Base-by-base conservation (phyloP, 2,329 filamentous ascomycete genomes). In the Clonostachys rhizophaga region DNA sequence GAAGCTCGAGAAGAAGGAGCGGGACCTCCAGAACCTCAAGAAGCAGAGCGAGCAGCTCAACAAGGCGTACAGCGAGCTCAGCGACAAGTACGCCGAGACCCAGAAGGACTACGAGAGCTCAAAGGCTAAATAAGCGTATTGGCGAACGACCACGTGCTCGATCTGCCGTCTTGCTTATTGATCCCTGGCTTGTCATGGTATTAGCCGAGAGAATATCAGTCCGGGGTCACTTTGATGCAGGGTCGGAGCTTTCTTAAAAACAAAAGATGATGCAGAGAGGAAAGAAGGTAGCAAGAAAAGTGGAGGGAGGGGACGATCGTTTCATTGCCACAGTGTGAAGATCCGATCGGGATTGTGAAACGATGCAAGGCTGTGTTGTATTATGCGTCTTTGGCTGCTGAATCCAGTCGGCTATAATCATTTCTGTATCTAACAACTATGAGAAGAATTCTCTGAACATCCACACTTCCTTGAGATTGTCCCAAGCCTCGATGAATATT, bases 21-120 rank as follows among this genome's bases (percentile, higher is more conserved):
- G 79, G 55, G 91, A 97, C 60, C 81, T 96, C 56, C 82, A 87
- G 70, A 89, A 82, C 48, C 75, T 97, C 58, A 95, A 95, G 86
- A 95, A 95, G 79, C 94, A 99, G 79, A 81, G 84, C 52, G 82
- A 88, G 64, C 88, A 88, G 45, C 78, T 97, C 50, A 83, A 84
- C 66, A 81, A 83, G 63, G 91, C 95, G 75, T 97, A 96, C 70
- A 82, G 89, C 65, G 83, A 85, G 56, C 76, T 97, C 58, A 84
- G 89, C 54, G 91, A 97, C 63, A 83, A 94, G 75, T 86, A 91
- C 57, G 78, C 83, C 50, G 71, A 75, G 49, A 76, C 79, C 12
- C 72, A 78, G 55, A 58, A 68, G 48, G 70, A 76, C 42, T 67
- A 63, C 12, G 74, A 75, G 33, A 67, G 70, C 46, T 82, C 80